phyloP scores from a whole-genome alignment of 495 filamentous ascomycete species.

The Poronia punctata region DNA sequence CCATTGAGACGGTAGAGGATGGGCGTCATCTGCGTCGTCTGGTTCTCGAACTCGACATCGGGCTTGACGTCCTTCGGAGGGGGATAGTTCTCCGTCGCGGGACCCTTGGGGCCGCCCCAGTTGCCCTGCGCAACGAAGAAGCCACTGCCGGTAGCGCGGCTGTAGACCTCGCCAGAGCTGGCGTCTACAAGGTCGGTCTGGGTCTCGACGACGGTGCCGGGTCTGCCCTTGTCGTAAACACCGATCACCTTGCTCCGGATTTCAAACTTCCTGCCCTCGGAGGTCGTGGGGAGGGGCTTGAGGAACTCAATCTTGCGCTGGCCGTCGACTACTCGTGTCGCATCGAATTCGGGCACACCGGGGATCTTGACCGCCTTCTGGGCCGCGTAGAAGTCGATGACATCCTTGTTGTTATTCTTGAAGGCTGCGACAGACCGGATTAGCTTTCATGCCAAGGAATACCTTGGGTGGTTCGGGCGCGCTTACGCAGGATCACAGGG shows the following conservation, averaged over 20 bases:
- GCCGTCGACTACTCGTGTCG: constrained; percentile 70
- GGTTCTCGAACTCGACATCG: constrained; percentile 63
- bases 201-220: constrained; percentile 74
- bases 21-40: constrained; percentile 62
- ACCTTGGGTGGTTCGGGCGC: constrained; percentile 1
- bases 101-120: constrained; percentile 89
- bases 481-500: constrained; percentile 68
- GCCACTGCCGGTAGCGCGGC: constrained; percentile 55
- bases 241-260: constrained; percentile 72
- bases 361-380: constrained; percentile 57
- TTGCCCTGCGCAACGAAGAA: constrained; percentile 81
- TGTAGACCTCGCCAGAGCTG: constrained; percentile 62
- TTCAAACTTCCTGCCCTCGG: constrained; percentile 67
- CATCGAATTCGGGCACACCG: constrained; percentile 70
- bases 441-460: background rate
- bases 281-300: constrained; percentile 69
- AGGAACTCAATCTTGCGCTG: constrained; percentile 73
- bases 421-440: constrained; percentile 48
- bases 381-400: constrained; percentile 77
- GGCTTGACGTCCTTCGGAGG: constrained; percentile 64
- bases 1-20: constrained; percentile 79
- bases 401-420: constrained; percentile 69
- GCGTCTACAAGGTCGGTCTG: constrained; percentile 71
- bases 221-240: constrained; percentile 87
- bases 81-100: constrained; percentile 65